Evolutionary conservation across 2,329 filamentous ascomycete genomes (phyloP).

Genomic region (Aureobasidium namibiae): DNA sequence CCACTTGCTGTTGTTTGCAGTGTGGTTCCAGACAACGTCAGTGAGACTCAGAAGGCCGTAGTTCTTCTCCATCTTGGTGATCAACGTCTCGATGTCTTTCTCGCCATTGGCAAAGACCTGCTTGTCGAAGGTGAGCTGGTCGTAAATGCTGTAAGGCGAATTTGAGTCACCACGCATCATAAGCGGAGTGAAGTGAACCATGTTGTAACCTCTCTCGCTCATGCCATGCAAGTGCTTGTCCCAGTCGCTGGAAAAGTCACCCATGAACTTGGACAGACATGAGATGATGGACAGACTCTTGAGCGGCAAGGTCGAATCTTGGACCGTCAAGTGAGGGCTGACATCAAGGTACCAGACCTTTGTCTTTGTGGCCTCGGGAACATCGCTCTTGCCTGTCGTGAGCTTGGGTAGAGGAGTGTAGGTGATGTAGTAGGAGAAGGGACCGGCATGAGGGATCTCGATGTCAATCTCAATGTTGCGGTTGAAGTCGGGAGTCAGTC

Average conservation of each 20-base stretch:
- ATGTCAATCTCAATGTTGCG: conserved; percentile 83
- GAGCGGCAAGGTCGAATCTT: conserved; percentile 66
- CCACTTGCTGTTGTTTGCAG: conserved; percentile 91
- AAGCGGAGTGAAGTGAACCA: conserved; percentile 95
- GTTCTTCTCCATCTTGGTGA: conserved; percentile 73
- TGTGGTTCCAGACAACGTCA: conserved; percentile 97
- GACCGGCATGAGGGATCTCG: conserved; percentile 71
- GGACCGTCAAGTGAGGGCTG: conserved; percentile 67
- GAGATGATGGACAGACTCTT: conserved; percentile 88
- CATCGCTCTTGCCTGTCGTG: conserved; percentile 46
- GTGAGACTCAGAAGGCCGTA: conserved; percentile 81
- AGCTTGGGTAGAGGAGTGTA: conserved; percentile 81
- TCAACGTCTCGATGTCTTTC: conserved; percentile 66
- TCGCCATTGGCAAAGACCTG: conserved; percentile 77
- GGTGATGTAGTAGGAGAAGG: conserved; percentile 90
- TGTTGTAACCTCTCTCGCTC: conserved; percentile 88
- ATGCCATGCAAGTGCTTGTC: conserved; percentile 82
- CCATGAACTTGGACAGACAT: conserved; percentile 96
- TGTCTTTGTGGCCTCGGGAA: conserved; percentile 50
- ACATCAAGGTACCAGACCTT: conserved; percentile 89
- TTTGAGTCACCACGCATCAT: conserved; percentile 85
- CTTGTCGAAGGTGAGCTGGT: conserved; percentile 82
- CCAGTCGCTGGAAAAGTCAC: conserved; percentile 83
- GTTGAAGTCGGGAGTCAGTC: conserved; percentile 87
- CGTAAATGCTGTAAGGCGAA: conserved; percentile 93